Conservation (phyloP, 345 rosid species). For the Aquilaria yunnanensis region DNA sequence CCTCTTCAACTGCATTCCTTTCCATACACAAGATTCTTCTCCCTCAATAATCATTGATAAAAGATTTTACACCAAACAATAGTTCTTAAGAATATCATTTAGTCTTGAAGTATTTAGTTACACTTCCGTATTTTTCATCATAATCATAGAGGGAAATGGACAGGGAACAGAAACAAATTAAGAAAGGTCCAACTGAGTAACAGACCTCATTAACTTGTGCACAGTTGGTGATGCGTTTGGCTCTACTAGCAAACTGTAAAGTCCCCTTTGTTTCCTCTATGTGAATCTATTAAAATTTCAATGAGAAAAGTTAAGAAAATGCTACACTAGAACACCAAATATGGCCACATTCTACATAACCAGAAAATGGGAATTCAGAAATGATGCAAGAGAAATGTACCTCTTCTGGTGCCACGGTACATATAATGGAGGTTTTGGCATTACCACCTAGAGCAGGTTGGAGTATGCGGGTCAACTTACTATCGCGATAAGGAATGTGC, state of each 20-base stretch:
- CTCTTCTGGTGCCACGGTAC: slow-evolving; percentile 98
- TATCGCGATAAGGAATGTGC: slow-evolving; percentile 97
- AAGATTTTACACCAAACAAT: no score
- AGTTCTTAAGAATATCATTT: no score
- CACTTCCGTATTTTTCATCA: background rate
- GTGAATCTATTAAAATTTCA: slow-evolving; percentile 45
- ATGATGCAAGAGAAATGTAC: slow-evolving; percentile 26
- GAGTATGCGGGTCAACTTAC: slow-evolving; percentile 95
- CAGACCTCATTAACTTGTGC: slow-evolving; percentile 95
- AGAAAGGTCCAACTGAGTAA: background rate
- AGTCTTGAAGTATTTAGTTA: no score
- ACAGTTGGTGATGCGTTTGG: slow-evolving; percentile 88
- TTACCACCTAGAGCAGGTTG: slow-evolving; percentile 98
- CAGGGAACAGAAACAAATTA: no score
- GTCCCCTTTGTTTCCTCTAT: slow-evolving; percentile 96
- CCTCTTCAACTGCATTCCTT: no score
- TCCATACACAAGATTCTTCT: no score
- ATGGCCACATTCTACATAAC: background rate
- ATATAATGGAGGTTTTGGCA: slow-evolving; percentile 93
- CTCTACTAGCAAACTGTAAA: slow-evolving; percentile 93
- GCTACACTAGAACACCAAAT: slow-evolving; percentile 3
- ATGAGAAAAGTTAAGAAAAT: slow-evolving; percentile 4
- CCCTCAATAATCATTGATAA: no score
- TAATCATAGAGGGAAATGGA: background rate
- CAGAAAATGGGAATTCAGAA: background rate